Conservation (phyloP, 177 flowering plant genomes). For the Tripterygium wilfordii region DNA sequence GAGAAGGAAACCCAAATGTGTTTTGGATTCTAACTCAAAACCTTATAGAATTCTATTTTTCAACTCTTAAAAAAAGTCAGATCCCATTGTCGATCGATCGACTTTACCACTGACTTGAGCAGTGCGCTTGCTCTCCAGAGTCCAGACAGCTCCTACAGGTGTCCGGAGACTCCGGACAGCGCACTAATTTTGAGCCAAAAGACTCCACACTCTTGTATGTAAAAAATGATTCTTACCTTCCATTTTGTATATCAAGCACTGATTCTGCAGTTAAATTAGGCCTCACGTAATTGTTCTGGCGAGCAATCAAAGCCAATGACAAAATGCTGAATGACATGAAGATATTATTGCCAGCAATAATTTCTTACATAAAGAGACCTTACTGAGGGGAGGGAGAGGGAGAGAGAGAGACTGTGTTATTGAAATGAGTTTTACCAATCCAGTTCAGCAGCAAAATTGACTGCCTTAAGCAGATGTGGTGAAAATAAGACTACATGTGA, state of each 20-base stretch:
- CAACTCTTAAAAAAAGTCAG: not conserved
- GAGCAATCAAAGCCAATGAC: slow-evolving; percentile 84
- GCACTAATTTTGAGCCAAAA: no score
- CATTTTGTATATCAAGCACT: slow-evolving; percentile 69
- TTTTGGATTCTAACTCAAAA: no score
- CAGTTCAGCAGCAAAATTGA: slow-evolving; percentile 83
- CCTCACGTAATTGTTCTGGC: slow-evolving; percentile 86
- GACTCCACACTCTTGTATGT: no score
- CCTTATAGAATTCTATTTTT: no score
- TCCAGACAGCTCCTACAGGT: no score
- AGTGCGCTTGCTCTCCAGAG: no score
- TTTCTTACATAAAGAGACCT: no score
- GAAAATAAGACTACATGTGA: slow-evolving; percentile 63
- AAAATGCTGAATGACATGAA: slow-evolving; percentile 40
- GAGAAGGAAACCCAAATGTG: no score
- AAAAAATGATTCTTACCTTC: slow-evolving; percentile 71
- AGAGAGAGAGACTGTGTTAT: not conserved
- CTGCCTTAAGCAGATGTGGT: slow-evolving; percentile 57
- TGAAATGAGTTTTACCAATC: slow-evolving; percentile 55
- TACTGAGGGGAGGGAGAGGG: not conserved
- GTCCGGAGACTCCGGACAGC: no score
- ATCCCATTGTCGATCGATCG: not conserved
- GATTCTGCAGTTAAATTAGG: slow-evolving; percentile 68
- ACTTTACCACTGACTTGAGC: no score
- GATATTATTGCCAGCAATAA: not conserved